Evolutionary conservation across 2,329 filamentous ascomycete species (phyloP), one percentile per base, ranked within the genome.

Genomic region (Lecanicillium sp.): DNA sequence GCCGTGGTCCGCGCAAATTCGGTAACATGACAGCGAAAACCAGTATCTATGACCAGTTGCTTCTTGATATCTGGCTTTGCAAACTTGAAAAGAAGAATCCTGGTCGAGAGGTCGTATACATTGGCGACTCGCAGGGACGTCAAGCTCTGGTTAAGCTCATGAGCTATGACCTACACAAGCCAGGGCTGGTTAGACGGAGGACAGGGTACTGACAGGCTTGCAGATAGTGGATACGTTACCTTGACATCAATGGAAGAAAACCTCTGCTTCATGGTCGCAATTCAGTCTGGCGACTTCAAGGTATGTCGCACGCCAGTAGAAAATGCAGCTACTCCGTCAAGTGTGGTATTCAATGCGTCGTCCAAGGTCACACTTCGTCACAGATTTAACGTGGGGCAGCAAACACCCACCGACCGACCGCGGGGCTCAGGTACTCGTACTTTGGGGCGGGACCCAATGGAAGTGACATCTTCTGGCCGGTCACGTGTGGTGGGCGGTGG

Each of bases 21-120:
- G 22, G 92, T 96, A 42, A 96, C 71, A 58, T 98, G 92, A 60
- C 87, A 94, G 56, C 92, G 87, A 62, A 98, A 98, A 20, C 92
- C 92, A 2, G 86, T 92, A 59, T 98, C 92, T 51, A 98, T 79
- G 37, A 98, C 71, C 19, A 98, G 72, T 59, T 96, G 90, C 57
- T 92, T 83, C 61, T 89, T 88, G 49, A 82, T 75, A 54, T 90
- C 82, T 31, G 90, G 87, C 59, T 92, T 94, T 40, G 88, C 80
- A 56, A 98, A 92, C 58, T 95, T 96, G 61, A 98, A 75, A 18
- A 96, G 80, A 55, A 96, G 86, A 55, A 96, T 95, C 56, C 90
- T 88, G 48, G 88, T 88, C 45, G 87, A 94, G 43, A 98, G 78
- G 60, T 98, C 92, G 67, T 98, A 96, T 58, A 95, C 82, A 57